Percentiles rank a stretch among this genome's conserved stretches.
Conservation (phyloP, 2,329 filamentous ascomycete species). For the Lizonia empirigonia region DNA sequence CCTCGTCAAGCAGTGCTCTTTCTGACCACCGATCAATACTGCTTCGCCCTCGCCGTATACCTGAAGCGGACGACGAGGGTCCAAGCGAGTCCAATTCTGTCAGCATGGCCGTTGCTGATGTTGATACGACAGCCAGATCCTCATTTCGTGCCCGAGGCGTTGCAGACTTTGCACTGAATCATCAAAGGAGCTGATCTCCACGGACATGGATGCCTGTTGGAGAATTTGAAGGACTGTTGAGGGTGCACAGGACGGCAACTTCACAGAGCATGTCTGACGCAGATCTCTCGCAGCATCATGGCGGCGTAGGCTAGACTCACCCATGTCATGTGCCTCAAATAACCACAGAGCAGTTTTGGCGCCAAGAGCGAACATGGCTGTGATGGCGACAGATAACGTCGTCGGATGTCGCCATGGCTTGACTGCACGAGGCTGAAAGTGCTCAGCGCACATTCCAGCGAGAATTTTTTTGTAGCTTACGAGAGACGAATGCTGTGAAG, state of each 20-base stretch:
- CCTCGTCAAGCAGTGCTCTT: slow-evolving; percentile 7
- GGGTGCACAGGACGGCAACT: slow-evolving; percentile 24
- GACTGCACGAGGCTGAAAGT: slow-evolving; percentile 22
- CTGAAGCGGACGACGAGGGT: slow-evolving; percentile 21
- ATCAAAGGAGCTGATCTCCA: slow-evolving; percentile 20
- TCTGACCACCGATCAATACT: slow-evolving; percentile 32
- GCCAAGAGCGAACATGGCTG: slow-evolving; percentile 16
- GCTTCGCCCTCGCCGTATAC: slow-evolving; percentile 28
- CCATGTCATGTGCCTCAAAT: slow-evolving; percentile 20
- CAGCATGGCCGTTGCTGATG: slow-evolving; percentile 27
- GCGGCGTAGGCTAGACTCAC: slow-evolving; percentile 19
- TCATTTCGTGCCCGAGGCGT: slow-evolving; percentile 16
- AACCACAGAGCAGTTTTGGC: slow-evolving; percentile 10
- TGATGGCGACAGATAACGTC: slow-evolving; percentile 30
- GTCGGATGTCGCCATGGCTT: slow-evolving; percentile 23
- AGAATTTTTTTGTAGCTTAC: slow-evolving; percentile 26
- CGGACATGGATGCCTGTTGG: slow-evolving; percentile 6
- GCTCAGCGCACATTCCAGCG: slow-evolving; percentile 22
- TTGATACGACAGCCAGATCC: slow-evolving; percentile 30
- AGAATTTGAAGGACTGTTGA: slow-evolving; percentile 2
- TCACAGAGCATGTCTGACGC: slow-evolving; percentile 17
- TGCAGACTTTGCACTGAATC: slow-evolving; percentile 20
- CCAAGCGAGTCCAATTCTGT: slow-evolving; percentile 33
- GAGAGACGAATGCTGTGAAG: slow-evolving; percentile 20
- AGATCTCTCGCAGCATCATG: slow-evolving; percentile 21